Conservation (phyloP, 2,329 filamentous ascomycete genomes). For the Rugonectria rugulosa region DNA sequence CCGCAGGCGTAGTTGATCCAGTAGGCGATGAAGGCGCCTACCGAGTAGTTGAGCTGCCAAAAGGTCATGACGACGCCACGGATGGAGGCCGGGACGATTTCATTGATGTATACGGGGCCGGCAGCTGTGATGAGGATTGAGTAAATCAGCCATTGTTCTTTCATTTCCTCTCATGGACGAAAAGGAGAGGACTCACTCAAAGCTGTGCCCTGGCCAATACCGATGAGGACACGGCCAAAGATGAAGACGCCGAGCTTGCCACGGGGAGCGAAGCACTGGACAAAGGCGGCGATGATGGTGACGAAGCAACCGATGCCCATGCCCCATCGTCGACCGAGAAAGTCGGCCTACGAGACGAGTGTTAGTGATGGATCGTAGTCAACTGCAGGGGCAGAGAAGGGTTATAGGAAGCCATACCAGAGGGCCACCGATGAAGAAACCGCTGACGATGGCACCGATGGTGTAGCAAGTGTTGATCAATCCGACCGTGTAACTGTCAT, state of each 20-base stretch:
- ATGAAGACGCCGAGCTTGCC: constrained; percentile 72
- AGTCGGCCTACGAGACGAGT: constrained; percentile 55
- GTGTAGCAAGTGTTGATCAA: constrained; percentile 74
- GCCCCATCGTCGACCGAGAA: constrained; percentile 66
- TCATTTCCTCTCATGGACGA: neutral
- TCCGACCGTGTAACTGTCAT: constrained; percentile 54
- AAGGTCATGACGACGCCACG: constrained; percentile 72
- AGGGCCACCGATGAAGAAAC: constrained; percentile 74
- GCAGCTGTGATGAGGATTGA: constrained; percentile 53
- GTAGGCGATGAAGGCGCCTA: constrained; percentile 61
- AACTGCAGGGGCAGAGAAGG: neutral
- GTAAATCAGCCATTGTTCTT: neutral
- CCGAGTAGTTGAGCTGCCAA: constrained; percentile 72
- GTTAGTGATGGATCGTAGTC: constrained; percentile 16
- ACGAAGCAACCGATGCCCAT: constrained; percentile 71
- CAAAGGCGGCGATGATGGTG: constrained; percentile 72
- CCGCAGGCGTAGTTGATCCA: constrained; percentile 70
- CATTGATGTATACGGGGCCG: constrained; percentile 75
- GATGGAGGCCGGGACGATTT: constrained; percentile 69
- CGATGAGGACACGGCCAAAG: constrained; percentile 72
- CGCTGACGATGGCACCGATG: constrained; percentile 73
- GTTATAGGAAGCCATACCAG: constrained; percentile 45
- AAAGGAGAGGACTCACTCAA: constrained; percentile 48
- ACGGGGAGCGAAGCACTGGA: constrained; percentile 70
- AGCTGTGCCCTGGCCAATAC: constrained; percentile 74